phyloP scores from a whole-genome alignment of 2,329 filamentous ascomycete species.

The Colletotrichum chrysophilum region DNA sequence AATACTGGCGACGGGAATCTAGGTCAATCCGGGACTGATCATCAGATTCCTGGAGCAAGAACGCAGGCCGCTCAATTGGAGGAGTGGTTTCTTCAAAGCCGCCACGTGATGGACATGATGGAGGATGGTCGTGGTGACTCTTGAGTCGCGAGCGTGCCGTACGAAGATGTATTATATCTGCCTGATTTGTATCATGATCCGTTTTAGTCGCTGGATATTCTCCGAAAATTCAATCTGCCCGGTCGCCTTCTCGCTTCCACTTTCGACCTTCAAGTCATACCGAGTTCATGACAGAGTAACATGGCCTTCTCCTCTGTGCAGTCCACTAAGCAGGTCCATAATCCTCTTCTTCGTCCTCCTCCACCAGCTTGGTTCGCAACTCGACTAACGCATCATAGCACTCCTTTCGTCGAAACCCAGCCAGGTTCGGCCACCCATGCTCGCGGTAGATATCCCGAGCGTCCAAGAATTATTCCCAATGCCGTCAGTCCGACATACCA shows the following conservation, averaged over 20 bases:
- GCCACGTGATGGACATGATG: not conserved
- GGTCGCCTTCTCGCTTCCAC: fast-evolving
- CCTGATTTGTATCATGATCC: no score
- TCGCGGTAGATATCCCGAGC: not conserved
- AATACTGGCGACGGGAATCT: fast-evolving
- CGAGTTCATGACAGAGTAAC: not conserved
- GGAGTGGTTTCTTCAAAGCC: not conserved
- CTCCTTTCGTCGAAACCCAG: not conserved
- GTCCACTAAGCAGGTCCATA: not conserved
- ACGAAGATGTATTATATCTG: no score
- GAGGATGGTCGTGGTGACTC: not conserved
- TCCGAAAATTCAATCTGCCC: no score
- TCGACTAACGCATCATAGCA: not conserved
- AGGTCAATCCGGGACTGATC: fast-evolving
- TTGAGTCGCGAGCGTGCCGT: no score
- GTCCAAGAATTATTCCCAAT: not conserved
- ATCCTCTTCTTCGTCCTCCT: not conserved
- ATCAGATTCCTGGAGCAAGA: not conserved
- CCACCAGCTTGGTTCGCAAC: not conserved
- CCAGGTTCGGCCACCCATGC: not conserved
- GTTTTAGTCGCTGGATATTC: no score
- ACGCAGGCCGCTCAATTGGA: not conserved
- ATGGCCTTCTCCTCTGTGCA: no score
- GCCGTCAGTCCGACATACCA: not conserved
- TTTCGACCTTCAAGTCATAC: fast-evolving